Conservation (phyloP, 208 protist genomes). For the Leishmania mexicana region DNA sequence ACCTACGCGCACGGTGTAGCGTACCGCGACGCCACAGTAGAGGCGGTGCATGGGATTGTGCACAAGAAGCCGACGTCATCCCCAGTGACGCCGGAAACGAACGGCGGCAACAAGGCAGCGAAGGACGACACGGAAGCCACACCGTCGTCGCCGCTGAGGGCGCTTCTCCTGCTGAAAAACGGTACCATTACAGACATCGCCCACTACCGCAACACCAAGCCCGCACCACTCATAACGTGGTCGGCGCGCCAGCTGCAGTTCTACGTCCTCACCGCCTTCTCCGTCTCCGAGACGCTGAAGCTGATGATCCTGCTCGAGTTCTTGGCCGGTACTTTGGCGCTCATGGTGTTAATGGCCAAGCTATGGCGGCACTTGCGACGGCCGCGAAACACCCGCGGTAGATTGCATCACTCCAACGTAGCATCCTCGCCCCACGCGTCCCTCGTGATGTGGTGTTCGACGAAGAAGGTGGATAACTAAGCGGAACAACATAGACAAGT, state of each 20-base stretch:
- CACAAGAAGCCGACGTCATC: neutral
- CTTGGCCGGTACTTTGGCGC: neutral
- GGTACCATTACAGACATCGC: slow-evolving; percentile 13
- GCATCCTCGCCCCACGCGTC: neutral
- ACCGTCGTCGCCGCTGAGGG: neutral
- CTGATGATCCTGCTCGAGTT: slow-evolving; percentile 7
- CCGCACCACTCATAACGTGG: slow-evolving; percentile 38
- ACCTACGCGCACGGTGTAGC: slow-evolving; percentile 39
- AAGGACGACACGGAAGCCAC: neutral
- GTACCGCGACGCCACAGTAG: slow-evolving; percentile 36
- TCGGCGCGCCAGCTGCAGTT: slow-evolving; percentile 35
- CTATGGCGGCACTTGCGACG: neutral
- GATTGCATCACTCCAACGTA: neutral
- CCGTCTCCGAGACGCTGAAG: slow-evolving; percentile 35
- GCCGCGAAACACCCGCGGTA: neutral
- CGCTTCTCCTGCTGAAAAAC: slow-evolving; percentile 10
- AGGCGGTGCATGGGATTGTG: slow-evolving; percentile 9
- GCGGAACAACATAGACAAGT: too few relatives aligned
- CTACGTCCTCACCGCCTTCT: slow-evolving; percentile 26
- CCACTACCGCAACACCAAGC: slow-evolving; percentile 34
- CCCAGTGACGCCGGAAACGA: neutral
- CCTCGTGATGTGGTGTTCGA: neutral
- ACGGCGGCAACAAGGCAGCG: neutral
- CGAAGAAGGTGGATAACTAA: neutral
- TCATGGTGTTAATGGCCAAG: neutral